Evolutionary conservation across 192 early-diverging fungal genomes (phyloP).

Genomic region (Coemansia asiatica): DNA sequence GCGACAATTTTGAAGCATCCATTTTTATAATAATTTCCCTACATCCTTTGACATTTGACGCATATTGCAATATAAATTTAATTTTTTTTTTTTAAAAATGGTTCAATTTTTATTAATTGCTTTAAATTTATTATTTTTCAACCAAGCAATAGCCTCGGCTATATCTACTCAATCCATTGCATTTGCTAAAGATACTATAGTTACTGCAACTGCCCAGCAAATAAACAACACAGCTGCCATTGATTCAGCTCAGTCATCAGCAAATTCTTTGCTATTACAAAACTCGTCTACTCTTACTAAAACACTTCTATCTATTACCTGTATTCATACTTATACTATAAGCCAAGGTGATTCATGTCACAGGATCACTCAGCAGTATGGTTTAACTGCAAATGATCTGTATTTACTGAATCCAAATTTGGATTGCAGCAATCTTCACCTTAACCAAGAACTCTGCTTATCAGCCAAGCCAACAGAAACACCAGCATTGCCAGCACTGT

Average conservation of each 20-base stretch:
- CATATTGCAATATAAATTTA: too few relatives aligned
- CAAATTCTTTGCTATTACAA: background rate
- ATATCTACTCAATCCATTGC: background rate
- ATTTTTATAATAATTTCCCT: too few relatives aligned
- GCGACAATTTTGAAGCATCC: too few relatives aligned
- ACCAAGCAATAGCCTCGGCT: background rate
- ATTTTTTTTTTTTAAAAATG: background rate
- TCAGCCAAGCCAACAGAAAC: background rate
- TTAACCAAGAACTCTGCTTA: conserved; percentile 1
- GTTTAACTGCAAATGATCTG: background rate
- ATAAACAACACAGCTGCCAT: background rate
- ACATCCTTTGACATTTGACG: too few relatives aligned
- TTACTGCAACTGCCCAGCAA: background rate
- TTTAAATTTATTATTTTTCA: background rate
- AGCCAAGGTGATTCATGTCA: background rate
- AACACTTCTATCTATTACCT: background rate
- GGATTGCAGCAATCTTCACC: background rate
- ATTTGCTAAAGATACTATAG: background rate
- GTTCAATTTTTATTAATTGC: background rate
- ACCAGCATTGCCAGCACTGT: background rate
- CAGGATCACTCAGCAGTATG: background rate
- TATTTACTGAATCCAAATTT: background rate
- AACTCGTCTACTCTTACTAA: background rate
- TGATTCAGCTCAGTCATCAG: too few relatives aligned
- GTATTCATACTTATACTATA: background rate